Percentiles rank a stretch among this genome's conserved stretches.
Evolutionary conservation across 2,329 filamentous ascomycete species (phyloP).

Genomic region (Phyllosticta citrichinensis): DNA sequence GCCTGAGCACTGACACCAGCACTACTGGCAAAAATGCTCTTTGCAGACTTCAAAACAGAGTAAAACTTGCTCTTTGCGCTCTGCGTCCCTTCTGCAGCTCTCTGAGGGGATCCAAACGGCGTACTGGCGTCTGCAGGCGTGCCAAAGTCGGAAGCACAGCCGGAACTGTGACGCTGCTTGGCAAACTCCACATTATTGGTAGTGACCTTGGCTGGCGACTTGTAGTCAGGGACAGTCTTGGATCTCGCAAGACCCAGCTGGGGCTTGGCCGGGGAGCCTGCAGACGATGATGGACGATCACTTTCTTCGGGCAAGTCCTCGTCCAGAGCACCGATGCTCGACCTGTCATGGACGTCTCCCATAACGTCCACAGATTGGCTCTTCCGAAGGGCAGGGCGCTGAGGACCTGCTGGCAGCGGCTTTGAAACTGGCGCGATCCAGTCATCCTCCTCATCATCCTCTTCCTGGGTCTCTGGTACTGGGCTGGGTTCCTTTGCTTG

Average conservation of each 20-base stretch:
- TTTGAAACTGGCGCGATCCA: slow-evolving; percentile 48
- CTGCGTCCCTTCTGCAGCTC: slow-evolving; percentile 62
- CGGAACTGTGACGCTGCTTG: slow-evolving; percentile 48
- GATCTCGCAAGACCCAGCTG: slow-evolving; percentile 50
- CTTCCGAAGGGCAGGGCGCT: slow-evolving; percentile 47
- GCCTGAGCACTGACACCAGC: slow-evolving; percentile 48
- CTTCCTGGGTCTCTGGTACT: slow-evolving; percentile 11
- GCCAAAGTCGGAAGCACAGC: slow-evolving; percentile 30
- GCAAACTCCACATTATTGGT: slow-evolving; percentile 22
- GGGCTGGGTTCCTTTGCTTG: slow-evolving; percentile 8
- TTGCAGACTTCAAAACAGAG: slow-evolving; percentile 80
- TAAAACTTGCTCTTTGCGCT: slow-evolving; percentile 91
- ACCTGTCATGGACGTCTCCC: slow-evolving; percentile 41
- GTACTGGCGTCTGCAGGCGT: slow-evolving; percentile 41
- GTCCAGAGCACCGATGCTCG: slow-evolving; percentile 20
- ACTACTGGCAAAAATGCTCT: slow-evolving; percentile 72
- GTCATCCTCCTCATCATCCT: slow-evolving; percentile 36
- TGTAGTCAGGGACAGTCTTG: slow-evolving; percentile 49
- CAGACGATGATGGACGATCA: background rate
- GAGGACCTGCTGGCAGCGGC: slow-evolving; percentile 16
- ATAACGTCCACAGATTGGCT: slow-evolving; percentile 53
- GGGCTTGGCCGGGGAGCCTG: slow-evolving; percentile 19
- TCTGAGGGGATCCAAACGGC: slow-evolving; percentile 47
- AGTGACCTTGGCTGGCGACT: slow-evolving; percentile 37
- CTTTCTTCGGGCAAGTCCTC: background rate